Evolutionary conservation across 148 eudicot species (phyloP).

Genomic region (Drosera capensis): DNA sequence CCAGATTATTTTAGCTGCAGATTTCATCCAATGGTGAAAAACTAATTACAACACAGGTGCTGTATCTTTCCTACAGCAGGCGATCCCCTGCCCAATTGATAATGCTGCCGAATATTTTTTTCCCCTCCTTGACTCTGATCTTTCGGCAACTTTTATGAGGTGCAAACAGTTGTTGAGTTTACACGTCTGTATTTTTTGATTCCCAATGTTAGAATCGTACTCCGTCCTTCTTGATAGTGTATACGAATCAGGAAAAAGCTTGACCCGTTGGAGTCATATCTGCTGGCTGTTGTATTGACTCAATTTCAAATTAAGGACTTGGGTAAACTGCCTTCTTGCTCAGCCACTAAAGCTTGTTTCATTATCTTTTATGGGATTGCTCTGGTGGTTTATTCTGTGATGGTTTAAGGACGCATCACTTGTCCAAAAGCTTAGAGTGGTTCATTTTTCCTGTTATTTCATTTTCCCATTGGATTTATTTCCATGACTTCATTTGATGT

Average conservation of each 20-base stretch:
- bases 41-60: no score
- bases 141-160: not conserved
- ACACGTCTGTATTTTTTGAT: not conserved
- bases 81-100: no score
- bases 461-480: no score
- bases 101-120: no score
- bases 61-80: no score
- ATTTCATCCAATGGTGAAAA: no score
- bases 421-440: no score
- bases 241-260: slow-evolving; percentile 60
- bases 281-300: slow-evolving; percentile 81
- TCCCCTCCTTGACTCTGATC: no score
- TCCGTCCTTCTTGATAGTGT: slow-evolving; percentile 11
- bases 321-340: slow-evolving; percentile 25
- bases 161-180: not conserved
- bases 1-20: no score
- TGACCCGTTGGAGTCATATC: slow-evolving; percentile 82
- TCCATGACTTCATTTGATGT: no score
- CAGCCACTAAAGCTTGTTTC: not conserved
- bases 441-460: no score
- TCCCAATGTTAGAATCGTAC: not conserved
- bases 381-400: not conserved
- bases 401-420: not conserved
- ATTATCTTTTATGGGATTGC: not conserved
- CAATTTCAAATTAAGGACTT: slow-evolving; percentile 74